Evolutionary conservation across 768 basidiomycete species (phyloP).

Genomic region (Boletus rubescentipes): DNA sequence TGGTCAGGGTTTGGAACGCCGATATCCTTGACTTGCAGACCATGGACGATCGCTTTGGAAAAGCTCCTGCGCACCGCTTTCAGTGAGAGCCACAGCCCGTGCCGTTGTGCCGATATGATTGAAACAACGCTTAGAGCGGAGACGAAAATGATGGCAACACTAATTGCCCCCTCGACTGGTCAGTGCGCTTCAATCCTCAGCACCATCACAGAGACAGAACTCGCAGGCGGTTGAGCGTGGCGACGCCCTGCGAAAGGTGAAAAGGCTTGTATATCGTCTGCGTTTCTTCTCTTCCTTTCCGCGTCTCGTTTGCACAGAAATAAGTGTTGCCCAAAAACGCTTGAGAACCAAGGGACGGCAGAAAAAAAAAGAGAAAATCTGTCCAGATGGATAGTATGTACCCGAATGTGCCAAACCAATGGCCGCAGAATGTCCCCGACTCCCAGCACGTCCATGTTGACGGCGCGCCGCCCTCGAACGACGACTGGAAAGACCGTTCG

Average conservation of each 20-base stretch:
- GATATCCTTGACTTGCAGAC: conserved; percentile 8
- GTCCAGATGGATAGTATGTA: conserved; percentile 47
- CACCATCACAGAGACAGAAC: conserved; percentile 41
- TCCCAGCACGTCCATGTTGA: conserved; percentile 34
- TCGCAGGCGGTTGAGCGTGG: conserved; percentile 38
- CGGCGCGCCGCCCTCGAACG: conserved; percentile 29
- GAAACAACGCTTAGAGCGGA: conserved; percentile 28
- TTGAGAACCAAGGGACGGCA: conserved; percentile 40
- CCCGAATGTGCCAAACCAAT: conserved; percentile 43
- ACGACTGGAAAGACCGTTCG: conserved; percentile 42
- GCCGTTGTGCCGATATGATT: conserved; percentile 29
- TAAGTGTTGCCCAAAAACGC: conserved; percentile 45
- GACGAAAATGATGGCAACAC: conserved; percentile 25
- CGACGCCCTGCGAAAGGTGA: conserved; percentile 39
- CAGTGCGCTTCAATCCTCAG: conserved; percentile 37
- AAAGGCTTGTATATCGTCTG: conserved; percentile 40
- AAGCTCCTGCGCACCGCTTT: conserved; percentile 25
- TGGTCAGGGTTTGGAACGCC: background rate
- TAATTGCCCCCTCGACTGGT: conserved; percentile 29
- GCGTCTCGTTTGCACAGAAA: conserved; percentile 43
- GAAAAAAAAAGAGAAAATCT: conserved; percentile 41
- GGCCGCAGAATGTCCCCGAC: conserved; percentile 39
- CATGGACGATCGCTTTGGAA: conserved; percentile 24
- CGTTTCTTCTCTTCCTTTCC: conserved; percentile 36
- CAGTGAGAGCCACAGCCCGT: conserved; percentile 5